Conservation (phyloP, 768 basidiomycete genomes). For the Scleroderma bovista region DNA sequence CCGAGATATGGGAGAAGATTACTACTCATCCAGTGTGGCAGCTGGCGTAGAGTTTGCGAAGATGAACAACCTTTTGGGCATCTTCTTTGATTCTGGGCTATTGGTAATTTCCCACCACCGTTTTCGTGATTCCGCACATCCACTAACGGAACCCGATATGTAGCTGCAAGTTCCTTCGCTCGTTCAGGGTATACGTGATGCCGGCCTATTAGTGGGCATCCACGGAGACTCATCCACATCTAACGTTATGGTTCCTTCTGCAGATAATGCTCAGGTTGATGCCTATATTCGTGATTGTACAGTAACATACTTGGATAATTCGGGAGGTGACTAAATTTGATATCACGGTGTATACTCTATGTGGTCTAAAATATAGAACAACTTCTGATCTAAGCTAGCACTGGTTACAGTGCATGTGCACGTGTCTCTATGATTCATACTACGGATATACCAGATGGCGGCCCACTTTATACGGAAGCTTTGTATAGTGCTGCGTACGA, state of each 20-base stretch:
- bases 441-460: background rate
- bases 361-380: constrained; percentile 19
- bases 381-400: constrained; percentile 6
- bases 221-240: constrained; percentile 53
- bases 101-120: constrained; percentile 46
- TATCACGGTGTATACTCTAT: constrained; percentile 17
- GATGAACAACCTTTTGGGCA: constrained; percentile 86
- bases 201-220: constrained; percentile 82
- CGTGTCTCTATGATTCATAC: constrained; percentile 3
- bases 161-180: constrained; percentile 83
- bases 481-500: constrained; percentile 66
- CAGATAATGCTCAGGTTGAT: constrained; percentile 53
- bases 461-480: constrained; percentile 50
- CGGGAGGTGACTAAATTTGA: constrained; percentile 41
- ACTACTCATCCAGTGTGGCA: constrained; percentile 64
- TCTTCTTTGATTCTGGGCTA: constrained; percentile 82
- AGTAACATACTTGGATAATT: constrained; percentile 63
- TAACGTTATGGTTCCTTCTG: constrained; percentile 33
- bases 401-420: constrained; percentile 7
- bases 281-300: constrained; percentile 61
- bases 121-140: constrained; percentile 7
- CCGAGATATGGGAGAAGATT: constrained; percentile 39
- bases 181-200: constrained; percentile 82
- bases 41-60: constrained; percentile 93
- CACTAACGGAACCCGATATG: constrained; percentile 10